Conservation (phyloP, 805 yeast genomes). For the Wickerhamiella azymoides region DNA sequence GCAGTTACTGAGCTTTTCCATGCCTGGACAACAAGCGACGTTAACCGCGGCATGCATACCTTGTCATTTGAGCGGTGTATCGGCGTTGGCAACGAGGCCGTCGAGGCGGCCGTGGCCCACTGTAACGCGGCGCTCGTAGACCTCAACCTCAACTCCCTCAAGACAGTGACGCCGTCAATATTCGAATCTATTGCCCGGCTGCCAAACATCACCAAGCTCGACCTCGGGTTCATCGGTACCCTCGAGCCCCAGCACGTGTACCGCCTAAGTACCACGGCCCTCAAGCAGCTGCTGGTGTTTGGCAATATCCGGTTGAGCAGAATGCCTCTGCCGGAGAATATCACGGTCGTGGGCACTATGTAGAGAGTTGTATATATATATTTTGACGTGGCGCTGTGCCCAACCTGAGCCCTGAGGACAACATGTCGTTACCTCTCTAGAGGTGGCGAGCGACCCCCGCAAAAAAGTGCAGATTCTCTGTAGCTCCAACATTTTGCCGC, state of each 20-base stretch:
- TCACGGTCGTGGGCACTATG: conserved; percentile 21
- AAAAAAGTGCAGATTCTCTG: no score
- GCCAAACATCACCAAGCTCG: conserved; percentile 53
- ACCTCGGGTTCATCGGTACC: conserved; percentile 66
- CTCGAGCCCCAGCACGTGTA: conserved; percentile 59
- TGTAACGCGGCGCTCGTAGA: conserved; percentile 53
- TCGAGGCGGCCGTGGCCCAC: conserved; percentile 47
- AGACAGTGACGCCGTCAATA: conserved; percentile 34
- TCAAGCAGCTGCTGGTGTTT: conserved; percentile 61
- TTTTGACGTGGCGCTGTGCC: no score
- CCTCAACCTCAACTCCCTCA: conserved; percentile 61
- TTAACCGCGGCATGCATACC: conserved; percentile 39
- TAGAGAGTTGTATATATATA: conserved; percentile 1
- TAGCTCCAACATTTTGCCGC: no score
- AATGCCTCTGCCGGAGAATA: conserved; percentile 20
- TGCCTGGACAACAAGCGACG: conserved; percentile 31
- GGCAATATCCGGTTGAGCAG: conserved; percentile 33
- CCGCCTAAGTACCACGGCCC: conserved; percentile 39
- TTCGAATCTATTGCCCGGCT: conserved; percentile 23
- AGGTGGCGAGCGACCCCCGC: no score
- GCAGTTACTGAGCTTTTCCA: conserved; percentile 48
- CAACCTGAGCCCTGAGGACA: no score
- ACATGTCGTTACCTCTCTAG: no score
- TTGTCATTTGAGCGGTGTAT: conserved; percentile 54
- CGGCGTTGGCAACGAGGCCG: conserved; percentile 47